Evolutionary conservation across 345 rosid species (phyloP), one percentile per base, ranked within the genome.

Genomic region (Linum tenue): DNA sequence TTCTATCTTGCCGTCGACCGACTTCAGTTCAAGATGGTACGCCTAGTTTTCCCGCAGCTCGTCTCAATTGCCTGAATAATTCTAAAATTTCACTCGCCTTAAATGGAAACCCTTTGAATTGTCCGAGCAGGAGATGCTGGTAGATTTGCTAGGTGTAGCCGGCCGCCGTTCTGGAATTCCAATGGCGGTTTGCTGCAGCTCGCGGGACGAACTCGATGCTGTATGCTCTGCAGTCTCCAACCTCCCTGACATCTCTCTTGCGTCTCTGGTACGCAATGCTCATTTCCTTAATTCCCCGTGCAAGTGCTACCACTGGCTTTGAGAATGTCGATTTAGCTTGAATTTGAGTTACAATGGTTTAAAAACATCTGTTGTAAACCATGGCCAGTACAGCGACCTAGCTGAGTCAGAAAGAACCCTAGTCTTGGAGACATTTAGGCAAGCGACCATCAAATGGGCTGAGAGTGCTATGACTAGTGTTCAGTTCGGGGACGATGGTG

Each of bases 1-100:
- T 86, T 92, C 81, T 92, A 89, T 65, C 82, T 87, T 44, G 97
- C 95, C 76, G 98, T 89, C 50, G 98, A 89, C 76, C 76, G 95
- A 14, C 83, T 76, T 69, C 95, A 82, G 17, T 89, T 87, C 86
- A 92, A 89, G 79, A 83, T 83, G 97, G 98, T 91, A 38, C 12
- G 35, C 67, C 63, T 37, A 8, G 50, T 31, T 14, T 14, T 48
- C 8, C 43, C n/a, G 53, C 48, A 7, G 5, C 12, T 40, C 31
- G n/a, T 36, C 37, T 10, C 31, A 8, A 2, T 36, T 37, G 7
- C 14, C 5, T 7, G 37, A 14, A 11, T 56, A 50, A 3, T 22
- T 22, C 31, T 22, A 22, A 22, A 1, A 22, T 22, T 22, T 22
- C 31, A 22, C 31, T 22, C 31, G 31, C 31, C 31, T 22, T 22